Evolutionary conservation across 352 stramenopile genomes (phyloP).

Genomic region (Phytophthora cactorum): DNA sequence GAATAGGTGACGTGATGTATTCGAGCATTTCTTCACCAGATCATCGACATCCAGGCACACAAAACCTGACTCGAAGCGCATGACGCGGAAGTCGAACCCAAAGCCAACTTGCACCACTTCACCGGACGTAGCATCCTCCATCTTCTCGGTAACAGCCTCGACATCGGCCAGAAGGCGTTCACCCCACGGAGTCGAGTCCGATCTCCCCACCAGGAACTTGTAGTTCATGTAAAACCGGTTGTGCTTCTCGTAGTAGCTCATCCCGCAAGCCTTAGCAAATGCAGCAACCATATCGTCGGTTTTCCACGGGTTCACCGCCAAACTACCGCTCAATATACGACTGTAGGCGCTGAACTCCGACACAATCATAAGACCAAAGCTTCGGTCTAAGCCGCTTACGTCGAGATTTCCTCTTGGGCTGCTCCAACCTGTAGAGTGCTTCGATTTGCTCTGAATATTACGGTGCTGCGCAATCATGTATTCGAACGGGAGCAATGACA

Average conservation of each 20-base stretch:
- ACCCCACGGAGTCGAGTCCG: slow-evolving; percentile 91
- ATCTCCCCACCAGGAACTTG: slow-evolving; percentile 83
- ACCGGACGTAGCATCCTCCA: slow-evolving; percentile 37
- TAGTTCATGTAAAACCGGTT: slow-evolving; percentile 81
- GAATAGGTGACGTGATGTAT: slow-evolving; percentile 84
- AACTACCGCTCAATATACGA: slow-evolving; percentile 95
- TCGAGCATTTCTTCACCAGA: slow-evolving; percentile 84
- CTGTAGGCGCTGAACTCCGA: slow-evolving; percentile 98
- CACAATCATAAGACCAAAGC: slow-evolving; percentile 91
- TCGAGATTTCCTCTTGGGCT: slow-evolving; percentile 28
- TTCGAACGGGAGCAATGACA: slow-evolving; percentile 81
- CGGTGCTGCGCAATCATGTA: slow-evolving; percentile 75
- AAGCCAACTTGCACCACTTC: slow-evolving; percentile 93
- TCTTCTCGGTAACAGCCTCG: slow-evolving; percentile 74
- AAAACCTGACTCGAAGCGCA: slow-evolving; percentile 96
- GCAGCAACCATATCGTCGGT: slow-evolving; percentile 83
- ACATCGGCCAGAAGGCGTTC: slow-evolving; percentile 95
- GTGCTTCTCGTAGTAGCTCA: slow-evolving; percentile 82
- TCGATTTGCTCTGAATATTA: slow-evolving; percentile 49
- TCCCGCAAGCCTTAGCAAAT: slow-evolving; percentile 67
- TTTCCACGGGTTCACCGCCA: slow-evolving; percentile 99
- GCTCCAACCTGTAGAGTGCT: slow-evolving; percentile 30
- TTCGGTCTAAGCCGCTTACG: slow-evolving; percentile 35
- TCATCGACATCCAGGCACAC: slow-evolving; percentile 90
- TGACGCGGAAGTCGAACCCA: slow-evolving; percentile 95